Percentiles rank a stretch among this genome's conserved stretches.
These are phyloP conservation scores for Meyerozyma sp. DNA, from an alignment of 1,139 yeast species.

Conservation along the genomic window DNA sequence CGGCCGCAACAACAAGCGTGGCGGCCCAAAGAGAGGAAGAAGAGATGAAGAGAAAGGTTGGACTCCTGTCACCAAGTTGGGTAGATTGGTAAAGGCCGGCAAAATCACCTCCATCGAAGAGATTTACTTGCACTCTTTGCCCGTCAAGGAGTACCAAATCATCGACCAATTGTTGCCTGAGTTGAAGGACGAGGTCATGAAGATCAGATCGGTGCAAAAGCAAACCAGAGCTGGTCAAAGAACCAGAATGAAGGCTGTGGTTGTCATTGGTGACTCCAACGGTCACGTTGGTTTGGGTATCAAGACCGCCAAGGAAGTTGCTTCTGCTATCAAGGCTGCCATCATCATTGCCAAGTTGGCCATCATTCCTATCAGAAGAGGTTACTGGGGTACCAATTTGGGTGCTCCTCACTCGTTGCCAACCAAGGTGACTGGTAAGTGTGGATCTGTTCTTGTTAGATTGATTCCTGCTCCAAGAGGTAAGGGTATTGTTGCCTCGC, in stretches of 20 bases:
- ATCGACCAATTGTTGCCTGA: conserved; percentile 94
- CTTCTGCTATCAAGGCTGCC: conserved; percentile 99
- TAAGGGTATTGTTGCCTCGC: conserved; percentile 99
- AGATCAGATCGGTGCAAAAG: conserved; percentile 99
- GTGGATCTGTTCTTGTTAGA: conserved; percentile 98
- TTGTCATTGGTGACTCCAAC: conserved; percentile 98
- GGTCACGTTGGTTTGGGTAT: conserved; percentile 99
- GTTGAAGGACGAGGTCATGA: conserved; percentile 98
- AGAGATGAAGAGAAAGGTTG: conserved; percentile 97
- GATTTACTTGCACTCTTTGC: conserved; percentile 98
- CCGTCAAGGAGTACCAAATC: conserved; percentile 99
- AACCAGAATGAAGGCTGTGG: conserved; percentile 99
- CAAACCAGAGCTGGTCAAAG: conserved; percentile 99
- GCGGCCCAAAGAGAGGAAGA: conserved; percentile 53
- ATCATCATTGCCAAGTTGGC: conserved; percentile 98
- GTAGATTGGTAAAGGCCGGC: conserved; percentile 99
- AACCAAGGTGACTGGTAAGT: conserved; percentile 97
- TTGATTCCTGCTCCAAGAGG: conserved; percentile 99
- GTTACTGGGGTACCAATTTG: conserved; percentile 99
- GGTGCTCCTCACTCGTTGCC: conserved; percentile 99
- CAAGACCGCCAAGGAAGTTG: conserved; percentile 99
- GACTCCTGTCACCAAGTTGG: conserved; percentile 99
- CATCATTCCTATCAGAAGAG: conserved; percentile 99
- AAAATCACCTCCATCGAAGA: conserved; percentile 95
- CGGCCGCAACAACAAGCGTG: conserved; percentile 63